Percentiles rank a stretch among this genome's conserved stretches.
Evolutionary conservation across 2,329 filamentous ascomycete species (phyloP).

Genomic region (Ascomycota sp.): DNA sequence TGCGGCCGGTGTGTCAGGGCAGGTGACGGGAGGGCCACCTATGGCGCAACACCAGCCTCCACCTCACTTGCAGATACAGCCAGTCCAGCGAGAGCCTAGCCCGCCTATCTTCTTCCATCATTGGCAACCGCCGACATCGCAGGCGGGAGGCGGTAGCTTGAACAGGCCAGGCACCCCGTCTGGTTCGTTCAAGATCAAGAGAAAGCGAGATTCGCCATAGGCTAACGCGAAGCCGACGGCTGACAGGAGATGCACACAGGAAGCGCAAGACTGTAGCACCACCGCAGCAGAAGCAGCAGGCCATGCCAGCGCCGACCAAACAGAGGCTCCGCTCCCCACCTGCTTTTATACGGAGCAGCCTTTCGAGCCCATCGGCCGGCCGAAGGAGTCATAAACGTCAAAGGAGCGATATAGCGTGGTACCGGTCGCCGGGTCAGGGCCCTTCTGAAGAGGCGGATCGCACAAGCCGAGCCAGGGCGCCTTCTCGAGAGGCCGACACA

Average conservation of each 20-base stretch:
- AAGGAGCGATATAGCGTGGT: slow-evolving; percentile 17
- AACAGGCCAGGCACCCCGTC: slow-evolving; percentile 55
- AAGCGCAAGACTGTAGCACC: slow-evolving; percentile 57
- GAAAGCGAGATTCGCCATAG: slow-evolving; percentile 21
- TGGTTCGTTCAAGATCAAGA: slow-evolving; percentile 43
- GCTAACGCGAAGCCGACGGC: slow-evolving; percentile 15
- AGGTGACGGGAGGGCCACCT: slow-evolving; percentile 17
- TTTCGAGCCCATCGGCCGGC: slow-evolving; percentile 8
- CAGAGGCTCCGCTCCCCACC: slow-evolving; percentile 14
- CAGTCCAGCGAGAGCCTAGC: slow-evolving; percentile 42
- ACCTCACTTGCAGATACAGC: slow-evolving; percentile 28
- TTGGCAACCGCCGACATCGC: slow-evolving; percentile 64
- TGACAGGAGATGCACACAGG: slow-evolving; percentile 56
- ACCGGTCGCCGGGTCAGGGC: slow-evolving; percentile 8
- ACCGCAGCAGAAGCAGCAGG: slow-evolving; percentile 8
- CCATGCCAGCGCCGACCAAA: slow-evolving; percentile 9
- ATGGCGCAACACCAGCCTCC: slow-evolving; percentile 22
- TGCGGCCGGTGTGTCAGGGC: slow-evolving; percentile 19
- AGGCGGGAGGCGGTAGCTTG: slow-evolving; percentile 31
- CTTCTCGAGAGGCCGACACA: slow-evolving; percentile 3
- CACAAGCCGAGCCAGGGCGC: slow-evolving; percentile 4
- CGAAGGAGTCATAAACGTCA: slow-evolving; percentile 14
- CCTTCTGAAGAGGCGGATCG: not conserved
- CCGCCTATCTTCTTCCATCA: slow-evolving; percentile 79
- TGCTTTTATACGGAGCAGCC: slow-evolving; percentile 9